Evolutionary conservation across 148 eudicot genomes (phyloP), one percentile per base, ranked within the genome.

Genomic region (Cornus florida): DNA sequence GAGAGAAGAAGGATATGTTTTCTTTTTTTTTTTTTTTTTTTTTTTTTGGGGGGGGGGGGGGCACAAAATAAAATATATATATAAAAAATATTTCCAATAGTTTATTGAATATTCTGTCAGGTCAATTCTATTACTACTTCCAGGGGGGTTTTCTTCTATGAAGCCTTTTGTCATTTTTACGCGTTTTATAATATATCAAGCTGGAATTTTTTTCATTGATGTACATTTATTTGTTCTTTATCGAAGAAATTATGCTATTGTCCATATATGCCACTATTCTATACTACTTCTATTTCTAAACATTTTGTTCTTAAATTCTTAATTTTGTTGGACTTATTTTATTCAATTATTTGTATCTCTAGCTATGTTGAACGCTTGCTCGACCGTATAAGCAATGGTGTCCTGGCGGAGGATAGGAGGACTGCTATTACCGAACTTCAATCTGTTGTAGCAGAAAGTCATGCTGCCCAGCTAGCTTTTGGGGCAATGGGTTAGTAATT

Each of bases 301-400:
- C 13, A n/a, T 43, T 39, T 77, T 53, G 66, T 65, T 78, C 65
- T 32, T 48, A 20, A 62, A 17, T 19, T 75, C 8, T 72, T 38
- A 17, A 31, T 71, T 66, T 6, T 20, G 6, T 56, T 0, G 32
- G 59, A 23, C 31, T n/a, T 53, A 10, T 68, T 73, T 32, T 20
- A 39, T 32, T 76, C 62, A 22, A 4, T 84, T 73, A 69, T 10
- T 71, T 66, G 69, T 71, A 31, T 76, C 64, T 43, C 78, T 81
- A 96, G 99, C 79, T 96, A 96, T 82, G 98, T 96, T 59, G 98
- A 94, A 85, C 92, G 99, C 84, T 86, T 96, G 84, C 97, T 96
- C 72, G 98, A 96, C 84, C 97, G 98, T 64, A 89, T 96, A 76
- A 93, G 92, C 82, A 96, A 94, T 84, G 97, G 99, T 80, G 87